A percentile compares a stretch with the other conserved stretches of the same genome.
These are phyloP conservation scores for Corymbia maculata DNA, from an alignment of 345 rosid genomes.

Conservation along the genomic window DNA sequence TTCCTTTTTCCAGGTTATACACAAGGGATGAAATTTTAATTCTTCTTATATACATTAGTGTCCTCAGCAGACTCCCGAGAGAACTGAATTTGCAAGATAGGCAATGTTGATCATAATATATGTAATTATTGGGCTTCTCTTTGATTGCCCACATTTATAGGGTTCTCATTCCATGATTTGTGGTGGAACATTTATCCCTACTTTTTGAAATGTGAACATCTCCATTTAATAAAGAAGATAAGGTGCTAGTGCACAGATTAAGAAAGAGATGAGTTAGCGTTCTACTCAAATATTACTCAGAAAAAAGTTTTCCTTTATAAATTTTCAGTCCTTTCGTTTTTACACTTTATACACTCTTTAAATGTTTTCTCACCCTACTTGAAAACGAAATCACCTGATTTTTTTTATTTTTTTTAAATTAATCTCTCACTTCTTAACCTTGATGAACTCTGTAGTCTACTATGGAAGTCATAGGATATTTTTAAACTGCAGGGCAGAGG, in stretches of 20 bases:
- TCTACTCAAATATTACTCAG: neutral
- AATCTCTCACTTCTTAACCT: neutral
- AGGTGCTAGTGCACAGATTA: neutral
- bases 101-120: neutral
- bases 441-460: neutral
- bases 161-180: neutral
- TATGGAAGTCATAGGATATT: neutral
- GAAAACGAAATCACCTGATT: neutral
- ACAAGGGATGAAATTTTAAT: neutral
- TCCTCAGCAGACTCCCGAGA: neutral
- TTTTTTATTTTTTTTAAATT: neutral
- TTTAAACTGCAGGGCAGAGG: constrained; percentile 72
- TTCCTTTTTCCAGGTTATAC: neutral
- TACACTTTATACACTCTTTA: neutral
- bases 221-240: neutral
- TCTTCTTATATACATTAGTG: neutral
- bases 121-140: neutral
- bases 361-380: neutral
- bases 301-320: neutral
- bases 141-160: neutral
- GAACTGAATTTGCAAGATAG: neutral
- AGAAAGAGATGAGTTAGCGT: neutral
- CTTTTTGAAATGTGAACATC: neutral
- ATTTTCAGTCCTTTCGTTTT: neutral
- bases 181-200: neutral